phyloP scores from a whole-genome alignment of 306 rosid genomes.

The Fragaria ananassa region DNA sequence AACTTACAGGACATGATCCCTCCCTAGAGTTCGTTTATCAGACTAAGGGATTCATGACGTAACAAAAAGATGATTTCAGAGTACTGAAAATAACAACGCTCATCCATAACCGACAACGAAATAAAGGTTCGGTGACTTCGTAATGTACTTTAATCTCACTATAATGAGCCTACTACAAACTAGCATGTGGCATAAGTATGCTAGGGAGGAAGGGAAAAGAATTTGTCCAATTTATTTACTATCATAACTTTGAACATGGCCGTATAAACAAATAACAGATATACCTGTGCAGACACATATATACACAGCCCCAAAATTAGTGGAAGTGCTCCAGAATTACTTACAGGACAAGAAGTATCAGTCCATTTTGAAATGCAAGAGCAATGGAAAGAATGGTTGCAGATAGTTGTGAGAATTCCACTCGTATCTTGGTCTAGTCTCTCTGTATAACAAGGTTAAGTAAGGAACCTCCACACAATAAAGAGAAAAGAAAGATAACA shows the following conservation, averaged over 20 bases:
- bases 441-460: constrained; percentile 45
- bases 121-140: neutral
- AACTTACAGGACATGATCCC: neutral
- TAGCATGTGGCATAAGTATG: neutral
- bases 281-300: neutral
- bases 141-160: neutral
- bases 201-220: neutral
- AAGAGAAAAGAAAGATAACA: neutral
- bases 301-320: neutral
- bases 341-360: constrained; percentile 96
- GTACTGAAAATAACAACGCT: neutral
- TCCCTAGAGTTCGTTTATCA: neutral
- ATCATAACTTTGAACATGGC: neutral
- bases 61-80: neutral
- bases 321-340: constrained; percentile 25
- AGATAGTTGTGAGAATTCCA: constrained; percentile 93
- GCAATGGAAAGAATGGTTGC: constrained; percentile 96
- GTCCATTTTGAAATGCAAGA: constrained; percentile 96
- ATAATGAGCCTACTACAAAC: neutral
- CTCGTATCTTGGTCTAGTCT: constrained; percentile 77
- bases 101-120: neutral
- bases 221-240: neutral
- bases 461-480: neutral
- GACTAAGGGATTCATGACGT: neutral
- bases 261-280: neutral